Conservation (phyloP, 805 yeast genomes). For the Zygosaccharomyces gambellarensis region DNA sequence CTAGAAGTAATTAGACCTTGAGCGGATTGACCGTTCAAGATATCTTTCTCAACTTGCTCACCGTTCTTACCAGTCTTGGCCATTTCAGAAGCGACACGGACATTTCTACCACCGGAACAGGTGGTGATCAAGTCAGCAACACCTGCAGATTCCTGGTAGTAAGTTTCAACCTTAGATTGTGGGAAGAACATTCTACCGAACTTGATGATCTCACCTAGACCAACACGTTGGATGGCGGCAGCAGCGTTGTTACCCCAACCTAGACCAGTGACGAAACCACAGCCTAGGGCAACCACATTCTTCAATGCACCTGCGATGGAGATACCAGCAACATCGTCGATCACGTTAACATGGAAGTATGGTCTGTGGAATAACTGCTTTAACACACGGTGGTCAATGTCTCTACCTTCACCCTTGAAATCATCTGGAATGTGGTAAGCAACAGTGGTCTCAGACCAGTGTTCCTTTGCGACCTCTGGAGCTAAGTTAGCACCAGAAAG, state of each 20-base stretch:
- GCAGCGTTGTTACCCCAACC: conserved; percentile 99
- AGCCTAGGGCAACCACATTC: conserved; percentile 92
- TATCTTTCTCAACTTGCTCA: conserved; percentile 73
- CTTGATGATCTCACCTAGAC: conserved; percentile 81
- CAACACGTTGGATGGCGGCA: conserved; percentile 95
- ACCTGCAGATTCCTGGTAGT: conserved; percentile 92
- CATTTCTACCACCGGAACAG: conserved; percentile 97
- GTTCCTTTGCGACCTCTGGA: conserved; percentile 90
- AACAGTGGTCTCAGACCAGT: conserved; percentile 97
- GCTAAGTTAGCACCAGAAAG: conserved; percentile 97
- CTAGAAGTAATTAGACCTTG: conserved; percentile 89
- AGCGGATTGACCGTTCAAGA: conserved; percentile 92
- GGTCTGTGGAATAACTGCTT: conserved; percentile 92
- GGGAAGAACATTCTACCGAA: conserved; percentile 83
- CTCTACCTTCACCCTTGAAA: conserved; percentile 41
- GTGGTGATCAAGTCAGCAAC: conserved; percentile 98
- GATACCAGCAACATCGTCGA: conserved; percentile 92
- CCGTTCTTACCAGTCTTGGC: conserved; percentile 75
- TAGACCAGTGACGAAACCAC: conserved; percentile 94
- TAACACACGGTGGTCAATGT: conserved; percentile 63
- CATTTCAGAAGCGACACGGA: conserved; percentile 81
- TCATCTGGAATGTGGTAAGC: conserved; percentile 78
- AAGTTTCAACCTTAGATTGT: conserved; percentile 66
- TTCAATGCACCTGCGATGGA: conserved; percentile 96
- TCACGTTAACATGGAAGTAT: conserved; percentile 93